A percentile compares a stretch with the other conserved stretches of the same genome.
Evolutionary conservation across 306 rosid species (phyloP).

Genomic region (Parietaria judaica): DNA sequence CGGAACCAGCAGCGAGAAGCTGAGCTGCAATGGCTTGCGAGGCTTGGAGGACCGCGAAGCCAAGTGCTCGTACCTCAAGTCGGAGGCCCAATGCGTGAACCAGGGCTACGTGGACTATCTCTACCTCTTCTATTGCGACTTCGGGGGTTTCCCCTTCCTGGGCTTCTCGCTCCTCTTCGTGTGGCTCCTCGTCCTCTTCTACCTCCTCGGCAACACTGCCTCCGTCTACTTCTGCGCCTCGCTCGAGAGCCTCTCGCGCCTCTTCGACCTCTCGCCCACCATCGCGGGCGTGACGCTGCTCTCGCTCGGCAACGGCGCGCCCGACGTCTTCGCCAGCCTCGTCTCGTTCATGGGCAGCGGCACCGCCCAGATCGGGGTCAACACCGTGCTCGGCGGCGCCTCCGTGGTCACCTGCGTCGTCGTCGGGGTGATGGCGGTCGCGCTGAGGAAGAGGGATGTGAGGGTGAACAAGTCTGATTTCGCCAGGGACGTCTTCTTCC

Average conservation of each 20-base stretch:
- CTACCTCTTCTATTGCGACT: conserved; percentile 52
- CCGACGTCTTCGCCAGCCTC: conserved; percentile 73
- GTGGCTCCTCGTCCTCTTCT: conserved; percentile 73
- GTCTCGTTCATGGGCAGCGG: conserved; percentile 54
- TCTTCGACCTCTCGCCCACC: conserved; percentile 63
- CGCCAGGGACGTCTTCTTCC: conserved; percentile 51
- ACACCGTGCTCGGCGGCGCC: conserved; percentile 72
- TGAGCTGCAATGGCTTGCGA: conserved; percentile 30
- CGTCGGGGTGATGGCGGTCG: conserved; percentile 56
- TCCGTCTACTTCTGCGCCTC: conserved; percentile 68
- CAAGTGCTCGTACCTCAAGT: conserved; percentile 48
- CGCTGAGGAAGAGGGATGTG: conserved; percentile 28
- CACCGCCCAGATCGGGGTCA: conserved; percentile 51
- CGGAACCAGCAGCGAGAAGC: neutral
- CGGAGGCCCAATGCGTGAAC: conserved; percentile 36
- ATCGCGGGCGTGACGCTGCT: conserved; percentile 91
- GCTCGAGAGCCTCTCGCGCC: conserved; percentile 49
- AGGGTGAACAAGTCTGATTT: conserved; percentile 48
- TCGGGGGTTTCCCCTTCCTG: conserved; percentile 35
- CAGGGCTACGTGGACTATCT: conserved; percentile 73
- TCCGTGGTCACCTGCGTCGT: conserved; percentile 60
- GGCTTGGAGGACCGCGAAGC: conserved; percentile 25
- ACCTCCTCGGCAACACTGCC: conserved; percentile 72
- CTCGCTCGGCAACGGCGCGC: conserved; percentile 84
- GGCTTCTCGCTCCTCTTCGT: conserved; percentile 38